These are phyloP conservation scores for Lachancea sp. DNA, from an alignment of 805 yeast genomes.

Conservation along the genomic window DNA sequence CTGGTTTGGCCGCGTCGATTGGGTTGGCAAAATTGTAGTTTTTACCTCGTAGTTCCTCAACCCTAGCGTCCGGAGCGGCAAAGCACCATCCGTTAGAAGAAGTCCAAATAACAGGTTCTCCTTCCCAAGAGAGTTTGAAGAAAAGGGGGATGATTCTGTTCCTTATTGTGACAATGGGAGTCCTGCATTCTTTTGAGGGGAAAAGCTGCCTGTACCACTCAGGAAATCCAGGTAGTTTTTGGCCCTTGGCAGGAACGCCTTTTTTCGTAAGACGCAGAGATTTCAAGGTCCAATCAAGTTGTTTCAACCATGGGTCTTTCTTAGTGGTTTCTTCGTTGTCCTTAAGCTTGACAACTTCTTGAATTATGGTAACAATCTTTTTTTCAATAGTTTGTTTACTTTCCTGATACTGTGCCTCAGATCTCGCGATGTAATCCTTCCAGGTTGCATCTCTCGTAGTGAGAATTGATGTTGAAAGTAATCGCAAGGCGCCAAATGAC, in stretches of 20 bases:
- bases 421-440: conserved; percentile 59
- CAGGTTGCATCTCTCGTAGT: conserved; percentile 68
- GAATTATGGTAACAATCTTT: conserved; percentile 54
- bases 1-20: conserved; percentile 11
- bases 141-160: conserved; percentile 73
- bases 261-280: conserved; percentile 57
- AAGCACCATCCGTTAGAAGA: conserved; percentile 86
- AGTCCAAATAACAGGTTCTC: conserved; percentile 74
- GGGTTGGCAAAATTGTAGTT: conserved; percentile 33
- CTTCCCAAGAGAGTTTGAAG: conserved; percentile 78
- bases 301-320: conserved; percentile 83
- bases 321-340: conserved; percentile 38
- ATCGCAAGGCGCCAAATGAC: conserved; percentile 78
- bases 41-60: conserved; percentile 29
- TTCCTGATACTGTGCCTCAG: conserved; percentile 62
- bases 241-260: conserved; percentile 64
- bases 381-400: conserved; percentile 50
- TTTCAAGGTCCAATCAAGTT: conserved; percentile 77
- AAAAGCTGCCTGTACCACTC: conserved; percentile 77
- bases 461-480: conserved; percentile 63
- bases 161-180: conserved; percentile 58
- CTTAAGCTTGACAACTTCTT: conserved; percentile 45
- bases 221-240: conserved; percentile 84
- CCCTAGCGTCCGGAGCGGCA: conserved; percentile 39
- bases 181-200: conserved; percentile 33